phyloP scores from a whole-genome alignment of 805 yeast genomes.

The Cyberlindnera lachancei region DNA sequence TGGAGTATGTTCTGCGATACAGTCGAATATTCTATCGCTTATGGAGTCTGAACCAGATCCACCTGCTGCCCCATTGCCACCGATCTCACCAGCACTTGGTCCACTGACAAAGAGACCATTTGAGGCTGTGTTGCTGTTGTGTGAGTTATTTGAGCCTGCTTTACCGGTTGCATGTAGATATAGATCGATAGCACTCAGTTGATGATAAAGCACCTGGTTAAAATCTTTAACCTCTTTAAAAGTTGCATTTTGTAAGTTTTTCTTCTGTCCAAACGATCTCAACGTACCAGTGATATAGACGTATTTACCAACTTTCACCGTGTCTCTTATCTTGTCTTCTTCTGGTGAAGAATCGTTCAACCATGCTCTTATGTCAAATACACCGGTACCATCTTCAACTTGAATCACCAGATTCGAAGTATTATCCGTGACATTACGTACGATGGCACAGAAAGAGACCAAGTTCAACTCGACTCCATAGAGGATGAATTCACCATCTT shows the following conservation, averaged over 20 bases:
- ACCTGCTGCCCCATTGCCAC: too few species aligned
- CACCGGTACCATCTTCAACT: constrained; percentile 76
- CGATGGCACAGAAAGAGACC: constrained; percentile 61
- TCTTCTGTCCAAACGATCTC: constrained; percentile 55
- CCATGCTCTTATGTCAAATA: constrained; percentile 61
- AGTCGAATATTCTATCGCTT: constrained; percentile 40
- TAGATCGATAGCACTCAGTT: constrained; percentile 51
- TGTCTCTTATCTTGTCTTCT: constrained; percentile 25
- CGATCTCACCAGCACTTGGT: constrained; percentile 25
- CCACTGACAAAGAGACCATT: constrained; percentile 36
- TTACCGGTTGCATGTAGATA: constrained; percentile 52
- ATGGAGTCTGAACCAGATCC: too few species aligned
- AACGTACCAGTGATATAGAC: constrained; percentile 52
- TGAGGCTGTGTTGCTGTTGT: too few species aligned
- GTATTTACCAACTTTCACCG: constrained; percentile 43
- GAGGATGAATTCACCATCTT: constrained; percentile 59
- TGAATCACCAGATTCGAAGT: constrained; percentile 49
- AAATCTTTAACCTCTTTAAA: constrained; percentile 51
- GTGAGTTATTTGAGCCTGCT: constrained; percentile 3
- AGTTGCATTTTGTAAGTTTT: constrained; percentile 56
- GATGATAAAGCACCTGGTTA: constrained; percentile 64
- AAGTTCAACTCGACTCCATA: constrained; percentile 54
- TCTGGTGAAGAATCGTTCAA: constrained; percentile 32
- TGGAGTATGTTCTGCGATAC: constrained; percentile 42
- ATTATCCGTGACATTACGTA: constrained; percentile 55